A percentile compares a stretch with the other conserved stretches of the same genome.
phyloP scores from a whole-genome alignment of 345 rosid genomes.

The Rhizophora apiculata region DNA sequence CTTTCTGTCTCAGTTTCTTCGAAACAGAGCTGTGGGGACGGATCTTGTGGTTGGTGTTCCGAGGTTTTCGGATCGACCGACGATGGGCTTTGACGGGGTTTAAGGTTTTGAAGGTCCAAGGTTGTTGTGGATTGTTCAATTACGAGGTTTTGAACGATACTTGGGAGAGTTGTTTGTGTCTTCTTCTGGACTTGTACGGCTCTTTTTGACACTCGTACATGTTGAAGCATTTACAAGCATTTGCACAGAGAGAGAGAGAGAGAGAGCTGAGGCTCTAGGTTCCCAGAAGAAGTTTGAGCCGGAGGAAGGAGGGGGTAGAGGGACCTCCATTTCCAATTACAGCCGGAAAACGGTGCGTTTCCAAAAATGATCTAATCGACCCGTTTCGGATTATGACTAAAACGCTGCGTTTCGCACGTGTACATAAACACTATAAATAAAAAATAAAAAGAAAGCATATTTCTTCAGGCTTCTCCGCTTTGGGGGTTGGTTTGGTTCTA shows the following conservation, averaged over 20 bases:
- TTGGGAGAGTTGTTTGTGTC: conserved; percentile 5
- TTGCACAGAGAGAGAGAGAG: neutral
- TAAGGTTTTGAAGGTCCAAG: neutral
- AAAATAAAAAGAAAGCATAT: no score
- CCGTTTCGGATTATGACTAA: no score
- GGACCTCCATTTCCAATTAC: no score
- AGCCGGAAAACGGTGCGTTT: no score
- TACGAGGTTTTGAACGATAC: neutral
- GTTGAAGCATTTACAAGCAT: conserved; percentile 9
- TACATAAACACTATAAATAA: no score
- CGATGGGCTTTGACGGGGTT: conserved; percentile 3
- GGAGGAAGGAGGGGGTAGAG: no score
- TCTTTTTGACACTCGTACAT: neutral
- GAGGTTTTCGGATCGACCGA: neutral
- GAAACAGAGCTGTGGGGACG: conserved; percentile 20
- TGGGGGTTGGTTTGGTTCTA: no score
- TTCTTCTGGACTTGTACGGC: neutral
- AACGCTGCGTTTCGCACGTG: no score
- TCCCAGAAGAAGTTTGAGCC: no score
- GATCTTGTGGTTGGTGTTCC: conserved; percentile 13
- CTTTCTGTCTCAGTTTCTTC: conserved; percentile 19
- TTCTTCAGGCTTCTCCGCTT: no score
- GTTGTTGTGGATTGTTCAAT: neutral
- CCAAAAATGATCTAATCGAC: no score
- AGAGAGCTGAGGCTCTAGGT: neutral